phyloP scores from a whole-genome alignment of 176 grass and related monocot species.

The Oryza coarctata region DNA sequence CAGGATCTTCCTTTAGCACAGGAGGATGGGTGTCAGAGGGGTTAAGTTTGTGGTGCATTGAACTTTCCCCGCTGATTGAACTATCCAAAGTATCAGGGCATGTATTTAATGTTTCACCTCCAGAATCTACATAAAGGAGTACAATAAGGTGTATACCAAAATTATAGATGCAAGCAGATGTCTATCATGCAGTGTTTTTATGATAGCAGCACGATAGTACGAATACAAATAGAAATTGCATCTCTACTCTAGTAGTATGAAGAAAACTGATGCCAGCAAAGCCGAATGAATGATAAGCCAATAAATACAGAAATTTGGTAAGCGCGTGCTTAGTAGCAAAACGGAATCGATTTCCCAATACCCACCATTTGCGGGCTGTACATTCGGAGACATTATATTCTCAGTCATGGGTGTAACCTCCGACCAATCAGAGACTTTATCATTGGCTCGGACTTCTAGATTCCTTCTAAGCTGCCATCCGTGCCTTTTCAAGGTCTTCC shows the following conservation, averaged over 20 bases:
- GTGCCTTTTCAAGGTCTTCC: slow-evolving; percentile 45
- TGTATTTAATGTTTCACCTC: slow-evolving; percentile 44
- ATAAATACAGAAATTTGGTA: not conserved
- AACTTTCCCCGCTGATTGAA: slow-evolving; percentile 29
- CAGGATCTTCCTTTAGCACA: slow-evolving; percentile 20
- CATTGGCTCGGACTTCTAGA: slow-evolving; percentile 32
- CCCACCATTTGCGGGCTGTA: slow-evolving; percentile 27
- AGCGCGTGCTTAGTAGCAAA: not conserved
- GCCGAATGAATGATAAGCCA: not conserved
- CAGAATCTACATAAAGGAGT: slow-evolving; percentile 46
- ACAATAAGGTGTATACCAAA: slow-evolving; percentile 8
- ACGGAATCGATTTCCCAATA: slow-evolving; percentile 5
- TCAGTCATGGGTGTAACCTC: slow-evolving; percentile 13
- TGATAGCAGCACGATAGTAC: not conserved
- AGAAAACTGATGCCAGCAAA: slow-evolving; percentile 3
- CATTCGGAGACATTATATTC: slow-evolving; percentile 7
- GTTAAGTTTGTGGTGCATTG: not conserved
- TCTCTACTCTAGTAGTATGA: not conserved
- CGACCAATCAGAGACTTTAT: slow-evolving; percentile 21
- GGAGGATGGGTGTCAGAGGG: slow-evolving; percentile 22
- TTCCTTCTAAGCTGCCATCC: slow-evolving; percentile 51
- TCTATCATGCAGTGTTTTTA: not conserved
- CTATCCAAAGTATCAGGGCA: slow-evolving; percentile 38
- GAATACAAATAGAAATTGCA: slow-evolving; percentile 7
- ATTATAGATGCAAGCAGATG: slow-evolving; percentile 21